A percentile compares a stretch with the other conserved stretches of the same genome.
Conservation (phyloP, 805 yeast species). For the Saccharomycopsis guyanensis region DNA sequence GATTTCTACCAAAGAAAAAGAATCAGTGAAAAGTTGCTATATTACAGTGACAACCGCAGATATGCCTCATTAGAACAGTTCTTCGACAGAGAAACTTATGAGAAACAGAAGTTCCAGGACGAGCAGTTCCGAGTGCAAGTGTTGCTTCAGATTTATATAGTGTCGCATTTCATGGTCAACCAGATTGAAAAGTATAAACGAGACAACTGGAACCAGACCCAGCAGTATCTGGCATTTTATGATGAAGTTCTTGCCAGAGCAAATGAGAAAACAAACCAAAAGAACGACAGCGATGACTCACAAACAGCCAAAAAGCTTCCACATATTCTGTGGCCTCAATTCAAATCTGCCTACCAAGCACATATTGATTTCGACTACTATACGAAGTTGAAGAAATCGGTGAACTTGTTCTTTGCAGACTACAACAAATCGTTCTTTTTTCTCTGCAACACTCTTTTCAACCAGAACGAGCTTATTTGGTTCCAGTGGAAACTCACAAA, state of each 20-base stretch:
- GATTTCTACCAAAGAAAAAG: constrained; percentile 9
- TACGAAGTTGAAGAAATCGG: not conserved
- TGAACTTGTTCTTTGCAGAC: not conserved
- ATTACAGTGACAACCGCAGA: not conserved
- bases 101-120: constrained; percentile 7
- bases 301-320: not conserved
- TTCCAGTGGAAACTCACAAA: constrained; percentile 13
- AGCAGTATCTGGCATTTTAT: not conserved
- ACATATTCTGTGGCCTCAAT: not conserved
- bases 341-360: not conserved
- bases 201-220: constrained; percentile 5
- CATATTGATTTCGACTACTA: constrained; percentile 6
- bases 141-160: constrained; percentile 14
- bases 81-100: not conserved
- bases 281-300: not conserved
- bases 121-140: constrained; percentile 9
- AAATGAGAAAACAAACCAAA: not conserved
- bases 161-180: constrained; percentile 14
- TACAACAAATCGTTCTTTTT: constrained; percentile 7
- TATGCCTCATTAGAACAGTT: not conserved
- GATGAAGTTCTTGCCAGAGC: not conserved
- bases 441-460: constrained; percentile 1
- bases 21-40: constrained; percentile 7
- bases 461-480: constrained; percentile 11
- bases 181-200: constrained; percentile 7